These are phyloP conservation scores for Xylariaceae sp. DNA, from an alignment of 2,329 filamentous ascomycete genomes.

Conservation along the genomic window DNA sequence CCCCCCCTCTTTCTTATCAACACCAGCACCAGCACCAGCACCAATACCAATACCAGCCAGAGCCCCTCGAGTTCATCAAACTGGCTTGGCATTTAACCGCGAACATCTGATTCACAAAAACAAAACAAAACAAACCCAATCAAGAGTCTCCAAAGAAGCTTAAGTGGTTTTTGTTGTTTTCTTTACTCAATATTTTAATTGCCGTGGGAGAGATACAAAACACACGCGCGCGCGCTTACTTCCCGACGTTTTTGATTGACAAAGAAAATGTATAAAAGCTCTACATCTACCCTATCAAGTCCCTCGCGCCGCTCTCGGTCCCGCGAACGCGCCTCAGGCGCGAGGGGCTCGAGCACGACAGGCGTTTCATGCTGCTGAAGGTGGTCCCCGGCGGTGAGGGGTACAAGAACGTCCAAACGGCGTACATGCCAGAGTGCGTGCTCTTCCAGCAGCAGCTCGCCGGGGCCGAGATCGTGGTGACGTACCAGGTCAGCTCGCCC, in stretches of 20 bases:
- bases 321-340: constrained; percentile 58
- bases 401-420: constrained; percentile 59
- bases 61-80: no score
- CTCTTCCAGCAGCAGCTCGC: constrained; percentile 67
- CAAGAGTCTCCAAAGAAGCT: no score
- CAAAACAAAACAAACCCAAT: no score
- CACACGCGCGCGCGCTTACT: no score
- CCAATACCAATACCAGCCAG: no score
- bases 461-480: constrained; percentile 48
- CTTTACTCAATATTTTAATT: no score
- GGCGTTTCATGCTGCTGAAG: constrained; percentile 72
- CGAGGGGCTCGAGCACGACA: constrained; percentile 70
- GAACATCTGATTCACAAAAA: no score
- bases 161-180: no score
- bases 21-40: no score
- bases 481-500: constrained; percentile 47
- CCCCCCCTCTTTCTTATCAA: neutral
- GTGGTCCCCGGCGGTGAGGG: constrained; percentile 45
- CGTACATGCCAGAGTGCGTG: constrained; percentile 62
- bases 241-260: no score
- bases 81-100: no score
- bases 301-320: constrained; percentile 66
- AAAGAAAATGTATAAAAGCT: constrained; percentile 57
- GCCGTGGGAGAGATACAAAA: no score
- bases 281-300: constrained; percentile 77